These are phyloP conservation scores for Choiromyces venosus DNA, from an alignment of 495 filamentous ascomycete genomes.

Conservation along the genomic window DNA sequence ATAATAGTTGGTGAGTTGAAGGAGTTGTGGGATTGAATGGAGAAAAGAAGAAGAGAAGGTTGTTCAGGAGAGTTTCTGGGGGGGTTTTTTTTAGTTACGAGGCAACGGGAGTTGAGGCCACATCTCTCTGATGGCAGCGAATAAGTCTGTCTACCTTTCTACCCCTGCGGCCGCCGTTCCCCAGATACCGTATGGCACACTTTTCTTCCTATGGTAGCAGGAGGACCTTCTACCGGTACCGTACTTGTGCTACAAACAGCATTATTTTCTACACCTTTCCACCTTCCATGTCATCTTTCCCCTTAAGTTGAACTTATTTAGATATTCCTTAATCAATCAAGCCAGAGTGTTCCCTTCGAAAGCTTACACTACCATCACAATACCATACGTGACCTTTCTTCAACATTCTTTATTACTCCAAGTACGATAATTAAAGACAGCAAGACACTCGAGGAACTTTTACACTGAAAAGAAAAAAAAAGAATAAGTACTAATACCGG, in stretches of 20 bases:
- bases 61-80: conserved; percentile 32
- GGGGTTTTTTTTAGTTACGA: conserved; percentile 35
- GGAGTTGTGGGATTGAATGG: conserved; percentile 28
- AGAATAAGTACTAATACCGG: conserved; percentile 10
- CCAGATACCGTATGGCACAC: background rate
- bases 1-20: conserved; percentile 16
- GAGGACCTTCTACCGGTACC: background rate
- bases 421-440: background rate
- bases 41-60: conserved; percentile 23
- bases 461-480: background rate
- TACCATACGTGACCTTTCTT: background rate
- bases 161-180: background rate
- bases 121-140: conserved; percentile 28
- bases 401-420: background rate
- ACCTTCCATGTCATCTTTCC: background rate
- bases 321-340: background rate
- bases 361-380: background rate
- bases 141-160: background rate
- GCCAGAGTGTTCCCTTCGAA: background rate
- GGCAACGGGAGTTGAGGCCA: conserved; percentile 36
- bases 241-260: background rate
- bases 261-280: background rate
- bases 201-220: too few relatives aligned
- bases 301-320: background rate
- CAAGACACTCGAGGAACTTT: background rate